phyloP scores from a whole-genome alignment of 805 yeast genomes.

The Hanseniaspora lachancei region DNA sequence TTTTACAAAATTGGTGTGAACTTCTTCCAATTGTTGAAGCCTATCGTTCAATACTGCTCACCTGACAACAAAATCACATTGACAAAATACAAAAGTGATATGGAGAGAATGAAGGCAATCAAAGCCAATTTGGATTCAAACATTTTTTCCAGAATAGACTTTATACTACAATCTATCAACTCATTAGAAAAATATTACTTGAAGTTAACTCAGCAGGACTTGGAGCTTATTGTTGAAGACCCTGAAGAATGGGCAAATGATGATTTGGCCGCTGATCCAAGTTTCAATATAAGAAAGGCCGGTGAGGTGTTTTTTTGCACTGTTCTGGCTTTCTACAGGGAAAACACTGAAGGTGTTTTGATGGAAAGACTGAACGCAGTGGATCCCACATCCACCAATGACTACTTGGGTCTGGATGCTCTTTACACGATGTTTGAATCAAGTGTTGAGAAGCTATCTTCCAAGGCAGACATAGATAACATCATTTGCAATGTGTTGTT shows the following conservation, averaged over 20 bases:
- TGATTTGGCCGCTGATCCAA: conserved; percentile 37
- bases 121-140: conserved; percentile 38
- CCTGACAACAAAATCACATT: conserved; percentile 10
- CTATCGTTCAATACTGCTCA: conserved; percentile 24
- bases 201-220: conserved; percentile 56
- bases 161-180: conserved; percentile 48
- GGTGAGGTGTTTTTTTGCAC: conserved; percentile 8
- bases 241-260: conserved; percentile 92
- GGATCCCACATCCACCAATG: conserved; percentile 26
- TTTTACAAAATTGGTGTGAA: conserved; percentile 52
- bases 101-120: conserved; percentile 48
- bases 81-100: conserved; percentile 47
- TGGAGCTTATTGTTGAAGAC: conserved; percentile 69
- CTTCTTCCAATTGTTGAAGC: conserved; percentile 56
- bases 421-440: conserved; percentile 72
- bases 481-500: conserved; percentile 46
- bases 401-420: conserved; percentile 62
- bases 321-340: background rate
- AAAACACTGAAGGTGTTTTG: conserved; percentile 3
- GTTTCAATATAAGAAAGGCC: conserved; percentile 9
- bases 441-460: conserved; percentile 52
- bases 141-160: conserved; percentile 41
- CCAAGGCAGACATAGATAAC: conserved; percentile 54
- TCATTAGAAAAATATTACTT: conserved; percentile 62
- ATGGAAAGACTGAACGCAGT: conserved; percentile 34